phyloP scores from a whole-genome alignment of 495 filamentous ascomycete genomes.

The Terfezia claveryi region DNA sequence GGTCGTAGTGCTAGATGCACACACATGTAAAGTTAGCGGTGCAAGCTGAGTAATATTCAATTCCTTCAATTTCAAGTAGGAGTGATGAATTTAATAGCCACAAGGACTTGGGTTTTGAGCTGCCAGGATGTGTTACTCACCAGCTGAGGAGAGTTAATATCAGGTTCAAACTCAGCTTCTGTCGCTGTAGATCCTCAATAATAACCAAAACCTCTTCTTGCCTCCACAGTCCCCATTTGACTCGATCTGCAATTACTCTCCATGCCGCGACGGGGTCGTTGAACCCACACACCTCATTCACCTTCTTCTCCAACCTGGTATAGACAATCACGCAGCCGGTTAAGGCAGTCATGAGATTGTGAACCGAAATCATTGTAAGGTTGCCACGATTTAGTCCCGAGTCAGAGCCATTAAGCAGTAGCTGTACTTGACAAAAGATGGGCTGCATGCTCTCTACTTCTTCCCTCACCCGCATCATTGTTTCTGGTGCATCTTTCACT shows the following conservation, averaged over 20 bases:
- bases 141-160: neutral
- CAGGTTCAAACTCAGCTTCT: neutral
- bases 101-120: neutral
- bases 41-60: neutral
- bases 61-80: neutral
- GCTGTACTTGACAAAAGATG: neutral
- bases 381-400: neutral
- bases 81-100: neutral
- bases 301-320: neutral
- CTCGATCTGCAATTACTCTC: neutral
- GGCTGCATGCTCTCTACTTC: neutral
- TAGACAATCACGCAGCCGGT: neutral
- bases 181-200: neutral
- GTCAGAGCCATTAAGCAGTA: neutral
- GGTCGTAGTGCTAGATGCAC: neutral
- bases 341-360: neutral
- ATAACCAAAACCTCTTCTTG: neutral
- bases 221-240: neutral
- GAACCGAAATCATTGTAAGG: neutral
- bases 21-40: neutral
- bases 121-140: neutral
- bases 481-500: neutral
- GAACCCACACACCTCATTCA: neutral
- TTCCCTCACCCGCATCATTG: neutral
- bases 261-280: no score